Evolutionary conservation across 164 flowering plant species (phyloP).

Genomic region (Vitis labrusca): DNA sequence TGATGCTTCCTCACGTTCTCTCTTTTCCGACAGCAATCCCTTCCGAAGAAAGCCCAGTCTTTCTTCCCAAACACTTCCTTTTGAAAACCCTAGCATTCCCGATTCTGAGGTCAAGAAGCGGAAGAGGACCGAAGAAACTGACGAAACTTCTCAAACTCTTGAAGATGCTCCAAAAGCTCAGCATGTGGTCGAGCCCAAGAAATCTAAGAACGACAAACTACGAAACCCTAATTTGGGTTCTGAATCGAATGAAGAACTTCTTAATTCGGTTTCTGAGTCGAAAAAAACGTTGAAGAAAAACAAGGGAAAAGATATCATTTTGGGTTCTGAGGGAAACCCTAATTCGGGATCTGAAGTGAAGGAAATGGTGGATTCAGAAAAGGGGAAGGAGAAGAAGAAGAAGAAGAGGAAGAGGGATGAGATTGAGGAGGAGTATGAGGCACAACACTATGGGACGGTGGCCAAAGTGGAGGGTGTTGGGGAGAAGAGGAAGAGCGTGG

Average conservation of each 20-base stretch:
- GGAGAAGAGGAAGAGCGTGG: constrained; percentile 74
- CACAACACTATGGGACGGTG: constrained; percentile 34
- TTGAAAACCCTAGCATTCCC: constrained; percentile 2
- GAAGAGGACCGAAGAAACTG: constrained; percentile 15
- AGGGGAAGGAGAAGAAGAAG: constrained; percentile 34
- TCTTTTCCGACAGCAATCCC: constrained; percentile 63
- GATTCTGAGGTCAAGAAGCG: constrained; percentile 15
- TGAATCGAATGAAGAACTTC: background rate
- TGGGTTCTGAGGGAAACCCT: background rate
- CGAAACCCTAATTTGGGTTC: constrained; percentile 9
- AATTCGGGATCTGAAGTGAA: background rate
- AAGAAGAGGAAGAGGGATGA: constrained; percentile 69
- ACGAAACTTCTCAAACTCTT: background rate
- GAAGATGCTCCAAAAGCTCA: constrained; percentile 10
- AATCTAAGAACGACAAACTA: constrained; percentile 25
- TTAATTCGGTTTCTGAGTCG: constrained; percentile 4
- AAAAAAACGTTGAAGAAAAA: background rate
- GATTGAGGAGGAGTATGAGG: constrained; percentile 54
- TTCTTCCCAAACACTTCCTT: background rate
- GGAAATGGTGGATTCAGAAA: background rate
- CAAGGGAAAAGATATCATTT: background rate
- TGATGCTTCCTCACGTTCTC: constrained; percentile 15
- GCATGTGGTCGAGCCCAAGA: constrained; percentile 12
- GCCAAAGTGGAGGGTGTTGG: constrained; percentile 41
- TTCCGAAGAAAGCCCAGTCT: constrained; percentile 44